Conservation (phyloP, 306 rosid species). For the Fragaria nilgerrensis region DNA sequence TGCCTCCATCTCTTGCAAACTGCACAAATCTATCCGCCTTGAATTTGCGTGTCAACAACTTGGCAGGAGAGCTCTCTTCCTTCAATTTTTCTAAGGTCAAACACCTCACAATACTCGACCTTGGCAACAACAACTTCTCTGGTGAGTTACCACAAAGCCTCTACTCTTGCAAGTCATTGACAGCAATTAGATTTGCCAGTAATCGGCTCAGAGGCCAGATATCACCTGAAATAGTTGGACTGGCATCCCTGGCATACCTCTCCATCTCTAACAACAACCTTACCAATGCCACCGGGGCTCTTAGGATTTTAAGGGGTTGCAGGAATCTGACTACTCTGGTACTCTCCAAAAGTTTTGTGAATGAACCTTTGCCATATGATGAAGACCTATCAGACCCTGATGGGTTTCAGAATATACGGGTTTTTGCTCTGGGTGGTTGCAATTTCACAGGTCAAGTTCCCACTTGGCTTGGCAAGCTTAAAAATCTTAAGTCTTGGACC, state of each 20-base stretch:
- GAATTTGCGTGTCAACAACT: slow-evolving; percentile 67
- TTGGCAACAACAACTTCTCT: slow-evolving; percentile 62
- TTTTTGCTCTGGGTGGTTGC: slow-evolving; percentile 75
- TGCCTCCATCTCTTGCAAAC: slow-evolving; percentile 60
- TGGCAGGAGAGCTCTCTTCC: slow-evolving; percentile 61
- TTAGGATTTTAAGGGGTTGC: slow-evolving; percentile 51
- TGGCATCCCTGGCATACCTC: slow-evolving; percentile 63
- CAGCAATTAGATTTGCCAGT: slow-evolving; percentile 64
- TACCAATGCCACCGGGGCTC: slow-evolving; percentile 55
- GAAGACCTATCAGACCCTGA: slow-evolving; percentile 37
- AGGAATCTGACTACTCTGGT: slow-evolving; percentile 65
- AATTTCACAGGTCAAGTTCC: slow-evolving; percentile 67
- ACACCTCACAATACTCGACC: slow-evolving; percentile 61
- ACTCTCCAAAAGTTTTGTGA: slow-evolving; percentile 50
- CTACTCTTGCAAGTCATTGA: slow-evolving; percentile 67
- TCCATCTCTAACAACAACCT: slow-evolving; percentile 70
- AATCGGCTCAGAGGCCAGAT: slow-evolving; percentile 68
- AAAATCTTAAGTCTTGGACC: slow-evolving; percentile 65
- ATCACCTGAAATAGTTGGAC: slow-evolving; percentile 46
- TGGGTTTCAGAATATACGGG: slow-evolving; percentile 58
- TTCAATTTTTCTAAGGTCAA: slow-evolving; percentile 62
- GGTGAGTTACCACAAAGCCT: slow-evolving; percentile 70
- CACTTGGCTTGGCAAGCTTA: slow-evolving; percentile 59
- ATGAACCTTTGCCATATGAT: slow-evolving; percentile 60
- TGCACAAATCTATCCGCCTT: slow-evolving; percentile 61